A percentile compares a stretch with the other conserved stretches of the same genome.
Evolutionary conservation across 2,329 filamentous ascomycete genomes (phyloP).

Genomic region (Aureobasidium sp.): DNA sequence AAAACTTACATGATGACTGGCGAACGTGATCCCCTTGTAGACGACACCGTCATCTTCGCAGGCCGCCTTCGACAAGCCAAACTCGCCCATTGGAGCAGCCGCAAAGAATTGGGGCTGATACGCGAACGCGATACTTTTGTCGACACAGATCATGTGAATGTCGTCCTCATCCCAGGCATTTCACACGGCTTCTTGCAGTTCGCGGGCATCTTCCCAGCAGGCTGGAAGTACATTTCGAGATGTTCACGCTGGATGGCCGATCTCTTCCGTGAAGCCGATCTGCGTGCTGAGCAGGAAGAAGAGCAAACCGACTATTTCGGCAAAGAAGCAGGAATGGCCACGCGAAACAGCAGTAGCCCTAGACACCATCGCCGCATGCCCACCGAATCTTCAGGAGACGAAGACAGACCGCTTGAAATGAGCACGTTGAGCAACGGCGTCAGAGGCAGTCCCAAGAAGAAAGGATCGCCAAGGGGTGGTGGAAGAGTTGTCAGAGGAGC

Average conservation of each 20-base stretch:
- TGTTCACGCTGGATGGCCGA: slow-evolving; percentile 77
- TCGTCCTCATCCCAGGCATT: slow-evolving; percentile 78
- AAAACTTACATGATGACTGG: slow-evolving; percentile 93
- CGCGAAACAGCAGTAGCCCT: neutral
- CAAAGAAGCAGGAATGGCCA: neutral
- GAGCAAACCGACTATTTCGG: slow-evolving; percentile 23
- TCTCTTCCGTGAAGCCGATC: slow-evolving; percentile 54
- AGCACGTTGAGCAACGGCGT: slow-evolving; percentile 30
- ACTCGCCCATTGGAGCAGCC: slow-evolving; percentile 48
- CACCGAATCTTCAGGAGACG: slow-evolving; percentile 65
- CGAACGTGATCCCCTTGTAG: slow-evolving; percentile 88
- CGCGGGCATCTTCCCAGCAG: slow-evolving; percentile 77
- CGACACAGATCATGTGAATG: slow-evolving; percentile 70
- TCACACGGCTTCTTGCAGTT: slow-evolving; percentile 94
- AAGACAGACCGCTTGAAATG: slow-evolving; percentile 78
- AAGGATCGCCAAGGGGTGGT: slow-evolving; percentile 11
- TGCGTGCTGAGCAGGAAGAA: slow-evolving; percentile 19
- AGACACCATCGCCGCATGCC: slow-evolving; percentile 42
- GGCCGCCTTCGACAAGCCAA: slow-evolving; percentile 79
- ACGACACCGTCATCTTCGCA: slow-evolving; percentile 95
- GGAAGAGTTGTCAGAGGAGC: slow-evolving; percentile 17
- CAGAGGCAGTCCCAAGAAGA: slow-evolving; percentile 19
- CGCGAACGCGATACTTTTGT: slow-evolving; percentile 50
- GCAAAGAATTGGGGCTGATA: slow-evolving; percentile 49
- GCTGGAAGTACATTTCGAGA: slow-evolving; percentile 77